These are phyloP conservation scores for Adansonia rubrostipa DNA, from an alignment of 441 rosid species.

Conservation along the genomic window DNA sequence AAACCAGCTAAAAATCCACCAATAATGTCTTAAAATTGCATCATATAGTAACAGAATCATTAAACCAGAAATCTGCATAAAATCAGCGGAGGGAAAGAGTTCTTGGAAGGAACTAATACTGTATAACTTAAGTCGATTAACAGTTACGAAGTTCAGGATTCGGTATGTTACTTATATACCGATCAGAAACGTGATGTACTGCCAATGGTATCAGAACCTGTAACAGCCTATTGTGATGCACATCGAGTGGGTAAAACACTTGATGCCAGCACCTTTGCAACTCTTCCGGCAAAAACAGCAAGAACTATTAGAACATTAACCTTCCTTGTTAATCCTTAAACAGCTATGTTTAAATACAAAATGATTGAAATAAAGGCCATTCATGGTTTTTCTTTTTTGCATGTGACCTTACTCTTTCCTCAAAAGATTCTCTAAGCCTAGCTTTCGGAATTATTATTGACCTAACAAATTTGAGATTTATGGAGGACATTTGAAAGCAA, in stretches of 20 bases:
- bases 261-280: not conserved
- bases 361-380: not conserved
- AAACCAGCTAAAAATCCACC: not conserved
- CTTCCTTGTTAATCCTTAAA: not conserved
- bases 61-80: not conserved
- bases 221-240: not conserved
- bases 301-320: not conserved
- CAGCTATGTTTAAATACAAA: no score
- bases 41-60: not conserved
- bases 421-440: not conserved
- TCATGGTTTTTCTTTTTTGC: not conserved
- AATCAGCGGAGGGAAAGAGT: not conserved
- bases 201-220: not conserved
- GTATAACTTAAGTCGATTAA: not conserved
- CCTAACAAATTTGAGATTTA: not conserved
- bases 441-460: not conserved
- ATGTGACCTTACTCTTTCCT: not conserved
- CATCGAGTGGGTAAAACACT: not conserved
- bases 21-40: not conserved
- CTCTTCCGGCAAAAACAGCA: slow-evolving; percentile 33
- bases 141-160: not conserved
- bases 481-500: not conserved
- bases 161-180: no score
- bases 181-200: not conserved
- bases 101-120: not conserved